Conservation (phyloP, 169 alveolate genomes). For the Cryptosporidium meleagridis region DNA sequence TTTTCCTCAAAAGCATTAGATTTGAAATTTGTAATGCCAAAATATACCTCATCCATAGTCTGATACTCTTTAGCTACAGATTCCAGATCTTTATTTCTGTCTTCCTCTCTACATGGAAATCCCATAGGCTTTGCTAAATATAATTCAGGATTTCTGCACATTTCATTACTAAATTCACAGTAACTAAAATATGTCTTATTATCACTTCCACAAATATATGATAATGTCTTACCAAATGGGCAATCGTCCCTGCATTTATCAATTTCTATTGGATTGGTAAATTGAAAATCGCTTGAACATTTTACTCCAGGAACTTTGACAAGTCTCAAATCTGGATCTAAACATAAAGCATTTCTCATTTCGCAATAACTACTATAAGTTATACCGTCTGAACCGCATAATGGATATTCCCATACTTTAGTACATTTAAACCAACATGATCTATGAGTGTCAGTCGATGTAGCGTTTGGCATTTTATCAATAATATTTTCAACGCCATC, state of each 20-base stretch:
- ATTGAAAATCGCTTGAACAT: constrained; percentile 56
- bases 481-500: constrained; percentile 40
- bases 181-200: constrained; percentile 59
- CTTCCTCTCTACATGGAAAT: constrained; percentile 57
- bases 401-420: constrained; percentile 70
- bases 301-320: constrained; percentile 70
- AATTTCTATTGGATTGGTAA: constrained; percentile 48
- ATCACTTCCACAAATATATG: constrained; percentile 65
- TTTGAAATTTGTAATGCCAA: constrained; percentile 36
- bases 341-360: constrained; percentile 70
- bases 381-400: constrained; percentile 74
- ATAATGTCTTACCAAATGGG: constrained; percentile 47
- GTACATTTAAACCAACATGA: constrained; percentile 71
- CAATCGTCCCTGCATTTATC: constrained; percentile 61
- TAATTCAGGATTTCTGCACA: constrained; percentile 57
- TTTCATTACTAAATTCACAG: constrained; percentile 62
- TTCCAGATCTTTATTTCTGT: constrained; percentile 33
- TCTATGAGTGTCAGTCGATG: background rate
- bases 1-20: background rate
- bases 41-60: constrained; percentile 62
- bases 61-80: constrained; percentile 33
- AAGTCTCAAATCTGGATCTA: constrained; percentile 69
- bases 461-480: constrained; percentile 56
- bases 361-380: constrained; percentile 74
- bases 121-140: constrained; percentile 72